Base-by-base conservation (phyloP, 2,329 filamentous ascomycete species). In the Ramularia collo-cygni region DNA sequence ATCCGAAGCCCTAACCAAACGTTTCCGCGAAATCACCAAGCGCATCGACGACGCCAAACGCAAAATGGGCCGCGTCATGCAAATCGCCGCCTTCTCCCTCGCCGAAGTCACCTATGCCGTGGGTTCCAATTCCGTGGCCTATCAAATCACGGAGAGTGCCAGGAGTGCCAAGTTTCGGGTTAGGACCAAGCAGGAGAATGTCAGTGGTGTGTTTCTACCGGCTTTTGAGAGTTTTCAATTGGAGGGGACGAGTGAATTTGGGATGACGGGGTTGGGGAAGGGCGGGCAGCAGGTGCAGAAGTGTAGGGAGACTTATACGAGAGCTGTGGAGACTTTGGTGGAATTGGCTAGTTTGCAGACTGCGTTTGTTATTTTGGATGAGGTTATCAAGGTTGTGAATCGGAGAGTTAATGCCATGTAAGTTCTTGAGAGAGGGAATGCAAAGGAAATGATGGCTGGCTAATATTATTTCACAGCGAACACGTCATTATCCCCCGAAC, bases 1-100 rank as follows among this genome's bases (percentile, higher is more conserved):
- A 75, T 95, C 89, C 65, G 92, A 98, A 68, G 92, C 92, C 55
- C 72, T 98, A 48, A 98, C 92, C 52, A 98, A 98, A 87, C 56
- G 59, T 38, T 67, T 67, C 54, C 52, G 62, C 86, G 92, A 98
- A 59, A 98, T 98, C 59, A 95, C 92, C 35, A 80, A 81, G 63
- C 84, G 92, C 60, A 98, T 98, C 66, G 90, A 98, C 70, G 92
- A 98, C 66, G 92, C 92, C 29, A 98, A 98, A 69, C 85, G 89
- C 56, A 98, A 98, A 72, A 98, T 98, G 90, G 92, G 92, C 42
- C 79, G 90, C 24, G 92, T 98, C 27, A 98, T 98, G 92, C 90
- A 96, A 66, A 94, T 98, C 59, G 92, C 92, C 28, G 89, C 92
- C 32, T 96, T 98, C 69, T 96, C 90, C 30, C 76, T 98, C 13